phyloP scores from a whole-genome alignment of 768 basidiomycete species.

The Calvatia gigantea region DNA sequence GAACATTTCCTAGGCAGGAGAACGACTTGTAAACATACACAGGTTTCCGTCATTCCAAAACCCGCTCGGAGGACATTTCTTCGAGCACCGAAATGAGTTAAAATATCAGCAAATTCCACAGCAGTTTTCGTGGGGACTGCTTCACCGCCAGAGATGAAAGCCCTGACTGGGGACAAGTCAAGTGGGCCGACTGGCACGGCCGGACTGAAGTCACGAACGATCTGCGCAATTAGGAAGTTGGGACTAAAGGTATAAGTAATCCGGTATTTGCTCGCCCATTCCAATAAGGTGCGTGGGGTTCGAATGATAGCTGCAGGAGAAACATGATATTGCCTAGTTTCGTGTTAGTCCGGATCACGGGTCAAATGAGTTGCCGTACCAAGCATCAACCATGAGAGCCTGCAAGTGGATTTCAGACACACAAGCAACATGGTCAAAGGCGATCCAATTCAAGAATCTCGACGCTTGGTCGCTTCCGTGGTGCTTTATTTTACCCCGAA shows the following conservation, averaged over 20 bases:
- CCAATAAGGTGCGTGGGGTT: not conserved
- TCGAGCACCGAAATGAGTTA: not conserved
- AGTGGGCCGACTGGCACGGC: not conserved
- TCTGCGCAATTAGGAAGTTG: slow-evolving; percentile 7
- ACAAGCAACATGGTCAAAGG: slow-evolving; percentile 9
- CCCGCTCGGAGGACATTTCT: slow-evolving; percentile 11
- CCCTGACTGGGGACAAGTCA: not conserved
- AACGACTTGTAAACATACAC: not conserved
- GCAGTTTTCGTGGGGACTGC: slow-evolving; percentile 7
- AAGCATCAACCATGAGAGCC: slow-evolving; percentile 4
- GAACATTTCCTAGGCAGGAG: not conserved
- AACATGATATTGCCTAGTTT: slow-evolving; percentile 10
- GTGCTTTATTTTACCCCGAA: slow-evolving; percentile 6
- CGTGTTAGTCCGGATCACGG: not conserved
- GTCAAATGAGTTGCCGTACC: not conserved
- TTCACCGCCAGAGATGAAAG: slow-evolving; percentile 8
- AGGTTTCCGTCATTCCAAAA: slow-evolving; percentile 10
- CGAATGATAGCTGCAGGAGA: slow-evolving; percentile 1
- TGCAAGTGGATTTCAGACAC: slow-evolving; percentile 9
- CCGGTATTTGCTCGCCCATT: slow-evolving; percentile 5
- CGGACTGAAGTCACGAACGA: slow-evolving; percentile 1
- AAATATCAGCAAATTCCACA: slow-evolving; percentile 6
- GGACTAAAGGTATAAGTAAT: slow-evolving; percentile 9
- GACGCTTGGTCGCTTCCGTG: not conserved
- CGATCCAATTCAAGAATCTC: slow-evolving; percentile 7